phyloP scores from a whole-genome alignment of 176 grass and related monocot genomes.

The Saccharum spontaneum region DNA sequence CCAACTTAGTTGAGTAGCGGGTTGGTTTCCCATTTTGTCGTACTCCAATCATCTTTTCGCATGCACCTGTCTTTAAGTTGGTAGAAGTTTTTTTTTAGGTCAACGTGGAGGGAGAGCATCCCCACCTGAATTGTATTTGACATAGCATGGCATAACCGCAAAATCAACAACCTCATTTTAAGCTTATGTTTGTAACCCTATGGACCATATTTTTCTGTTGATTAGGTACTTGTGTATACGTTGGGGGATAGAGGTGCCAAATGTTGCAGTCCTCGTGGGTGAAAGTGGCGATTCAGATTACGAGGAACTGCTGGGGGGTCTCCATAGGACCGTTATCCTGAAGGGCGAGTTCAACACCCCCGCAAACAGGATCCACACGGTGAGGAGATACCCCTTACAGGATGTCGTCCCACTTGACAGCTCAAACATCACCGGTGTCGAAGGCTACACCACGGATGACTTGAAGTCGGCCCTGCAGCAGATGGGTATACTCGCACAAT shows the following conservation, averaged over 20 bases:
- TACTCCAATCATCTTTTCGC: background rate
- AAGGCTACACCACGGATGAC: constrained; percentile 45
- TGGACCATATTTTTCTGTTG: background rate
- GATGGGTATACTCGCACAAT: constrained; percentile 43
- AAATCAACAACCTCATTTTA: background rate
- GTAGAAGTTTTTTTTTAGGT: background rate
- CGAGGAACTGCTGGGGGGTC: constrained; percentile 76
- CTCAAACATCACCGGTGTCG: constrained; percentile 55
- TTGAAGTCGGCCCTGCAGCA: constrained; percentile 58
- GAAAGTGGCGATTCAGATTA: constrained; percentile 94
- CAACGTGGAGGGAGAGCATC: background rate
- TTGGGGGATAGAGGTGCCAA: constrained; percentile 83
- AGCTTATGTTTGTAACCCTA: background rate
- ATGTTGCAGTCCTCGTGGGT: constrained; percentile 72
- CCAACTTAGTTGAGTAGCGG: background rate
- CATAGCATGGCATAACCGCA: background rate
- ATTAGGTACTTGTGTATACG: constrained; percentile 88
- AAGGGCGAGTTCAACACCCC: constrained; percentile 75
- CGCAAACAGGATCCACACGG: constrained; percentile 54
- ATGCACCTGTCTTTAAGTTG: too few species aligned
- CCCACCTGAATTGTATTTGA: background rate
- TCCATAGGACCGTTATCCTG: constrained; percentile 85
- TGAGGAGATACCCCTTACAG: constrained; percentile 70
- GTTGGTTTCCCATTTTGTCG: background rate
- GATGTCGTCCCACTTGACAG: constrained; percentile 82